Conservation (phyloP, 345 rosid species). For the Rhizophora mangle region DNA sequence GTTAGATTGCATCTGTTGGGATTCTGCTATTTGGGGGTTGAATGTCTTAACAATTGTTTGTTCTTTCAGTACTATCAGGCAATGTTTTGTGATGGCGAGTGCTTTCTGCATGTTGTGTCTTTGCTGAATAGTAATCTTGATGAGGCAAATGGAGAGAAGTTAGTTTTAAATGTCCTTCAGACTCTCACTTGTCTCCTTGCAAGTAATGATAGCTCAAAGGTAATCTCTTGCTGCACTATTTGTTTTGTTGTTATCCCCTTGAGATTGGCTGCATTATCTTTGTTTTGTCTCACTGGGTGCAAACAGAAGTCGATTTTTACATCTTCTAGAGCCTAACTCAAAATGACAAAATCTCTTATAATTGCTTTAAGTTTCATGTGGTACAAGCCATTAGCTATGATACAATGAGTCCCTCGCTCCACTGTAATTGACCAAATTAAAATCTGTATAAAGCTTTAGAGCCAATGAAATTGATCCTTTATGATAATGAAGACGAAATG, state of each 20-base stretch:
- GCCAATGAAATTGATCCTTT: neutral
- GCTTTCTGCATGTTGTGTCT: conserved; percentile 93
- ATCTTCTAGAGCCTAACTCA: no score
- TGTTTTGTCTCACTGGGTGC: neutral
- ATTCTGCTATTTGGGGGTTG: conserved; percentile 13
- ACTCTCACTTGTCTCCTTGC: conserved; percentile 81
- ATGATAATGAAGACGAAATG: neutral
- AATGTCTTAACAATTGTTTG: conserved; percentile 24
- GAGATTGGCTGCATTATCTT: conserved; percentile 1
- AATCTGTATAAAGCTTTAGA: no score
- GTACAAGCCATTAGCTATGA: no score
- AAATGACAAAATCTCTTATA: no score
- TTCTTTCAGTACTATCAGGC: conserved; percentile 78
- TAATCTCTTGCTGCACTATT: conserved; percentile 24
- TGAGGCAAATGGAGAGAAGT: conserved; percentile 68
- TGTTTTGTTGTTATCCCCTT: neutral
- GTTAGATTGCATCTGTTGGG: neutral
- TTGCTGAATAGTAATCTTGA: conserved; percentile 83
- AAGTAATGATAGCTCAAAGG: conserved; percentile 84
- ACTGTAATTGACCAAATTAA: no score
- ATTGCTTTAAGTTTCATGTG: neutral
- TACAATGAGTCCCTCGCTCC: no score
- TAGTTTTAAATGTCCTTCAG: conserved; percentile 83
- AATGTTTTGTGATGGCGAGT: conserved; percentile 82
- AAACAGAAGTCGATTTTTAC: neutral